Percentiles rank a stretch among this genome's conserved stretches.
Evolutionary conservation across 2,329 filamentous ascomycete genomes (phyloP).

Genomic region (Graphilbum ipis-grandicollis): DNA sequence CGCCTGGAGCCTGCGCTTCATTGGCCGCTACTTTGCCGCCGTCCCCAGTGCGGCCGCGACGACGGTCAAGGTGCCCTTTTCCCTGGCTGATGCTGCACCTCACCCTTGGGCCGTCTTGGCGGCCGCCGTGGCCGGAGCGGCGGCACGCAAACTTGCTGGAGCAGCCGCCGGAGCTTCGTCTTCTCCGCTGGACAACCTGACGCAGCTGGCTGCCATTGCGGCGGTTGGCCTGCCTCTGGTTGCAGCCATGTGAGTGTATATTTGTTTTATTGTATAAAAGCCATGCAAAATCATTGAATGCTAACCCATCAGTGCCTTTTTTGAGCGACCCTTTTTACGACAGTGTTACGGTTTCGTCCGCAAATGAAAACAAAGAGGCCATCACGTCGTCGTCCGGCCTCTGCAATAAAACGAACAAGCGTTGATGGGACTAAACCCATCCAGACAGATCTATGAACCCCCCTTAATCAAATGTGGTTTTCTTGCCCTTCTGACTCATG

Average conservation of each 20-base stretch:
- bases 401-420: no score
- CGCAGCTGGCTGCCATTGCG: constrained; percentile 29
- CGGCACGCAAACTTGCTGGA: constrained; percentile 18
- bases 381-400: no score
- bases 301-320: no score
- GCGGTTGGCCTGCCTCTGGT: constrained; percentile 33
- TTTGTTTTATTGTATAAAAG: neutral
- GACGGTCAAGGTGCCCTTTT: no score
- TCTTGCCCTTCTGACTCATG: constrained; percentile 67
- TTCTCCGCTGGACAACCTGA: constrained; percentile 8
- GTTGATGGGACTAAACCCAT: no score
- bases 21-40: constrained; percentile 41
- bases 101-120: constrained; percentile 23
- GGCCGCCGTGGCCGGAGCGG: constrained; percentile 24
- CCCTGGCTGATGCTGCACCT: constrained; percentile 24
- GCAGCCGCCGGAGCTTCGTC: constrained; percentile 13
- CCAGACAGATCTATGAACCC: no score
- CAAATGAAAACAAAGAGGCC: no score
- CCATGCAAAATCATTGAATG: no score
- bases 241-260: constrained; percentile 38
- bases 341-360: constrained; percentile 22
- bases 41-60: constrained; percentile 18
- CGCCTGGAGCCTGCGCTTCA: constrained; percentile 61
- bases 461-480: constrained; percentile 84
- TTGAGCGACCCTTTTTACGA: constrained; percentile 35